These are phyloP conservation scores for Marasmius fiardii DNA, from an alignment of 1,284 basidiomycete species.

Conservation along the genomic window DNA sequence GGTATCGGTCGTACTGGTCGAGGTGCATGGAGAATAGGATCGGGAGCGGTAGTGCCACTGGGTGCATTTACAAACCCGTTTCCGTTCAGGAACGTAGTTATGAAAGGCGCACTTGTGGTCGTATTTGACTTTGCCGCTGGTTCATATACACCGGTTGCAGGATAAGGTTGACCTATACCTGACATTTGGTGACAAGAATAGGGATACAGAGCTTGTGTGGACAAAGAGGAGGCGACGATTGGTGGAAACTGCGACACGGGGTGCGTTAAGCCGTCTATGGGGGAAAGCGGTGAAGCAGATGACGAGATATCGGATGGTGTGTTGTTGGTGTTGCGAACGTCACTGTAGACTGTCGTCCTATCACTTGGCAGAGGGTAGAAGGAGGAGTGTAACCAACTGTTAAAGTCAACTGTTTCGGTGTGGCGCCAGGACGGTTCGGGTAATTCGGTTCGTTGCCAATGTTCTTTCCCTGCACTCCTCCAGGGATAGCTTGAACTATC, in stretches of 20 bases:
- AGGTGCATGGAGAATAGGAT: slow-evolving; percentile 12
- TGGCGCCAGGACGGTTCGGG: not conserved
- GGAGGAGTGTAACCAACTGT: not conserved
- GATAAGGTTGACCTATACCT: not conserved
- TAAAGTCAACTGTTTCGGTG: not conserved
- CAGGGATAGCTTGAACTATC: not conserved
- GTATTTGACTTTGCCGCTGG: not conserved
- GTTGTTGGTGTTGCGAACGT: slow-evolving; percentile 4
- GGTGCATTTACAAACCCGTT: not conserved
- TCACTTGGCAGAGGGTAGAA: not conserved
- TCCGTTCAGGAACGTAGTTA: slow-evolving; percentile 2
- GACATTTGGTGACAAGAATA: not conserved
- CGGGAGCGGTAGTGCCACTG: not conserved
- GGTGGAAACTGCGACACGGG: not conserved
- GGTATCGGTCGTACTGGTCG: slow-evolving; percentile 10
- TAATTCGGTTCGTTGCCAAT: not conserved
- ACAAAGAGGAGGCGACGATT: not conserved
- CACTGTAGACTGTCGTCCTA: not conserved
- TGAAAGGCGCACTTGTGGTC: slow-evolving; percentile 5
- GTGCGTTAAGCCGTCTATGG: slow-evolving; percentile 10
- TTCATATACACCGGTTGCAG: not conserved
- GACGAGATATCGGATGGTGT: slow-evolving; percentile 15
- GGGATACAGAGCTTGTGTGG: not conserved
- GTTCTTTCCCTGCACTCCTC: not conserved
- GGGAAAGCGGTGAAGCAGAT: slow-evolving; percentile 13